phyloP scores from a whole-genome alignment of 2,329 filamentous ascomycete genomes.

The Epichloe brachyelytri region DNA sequence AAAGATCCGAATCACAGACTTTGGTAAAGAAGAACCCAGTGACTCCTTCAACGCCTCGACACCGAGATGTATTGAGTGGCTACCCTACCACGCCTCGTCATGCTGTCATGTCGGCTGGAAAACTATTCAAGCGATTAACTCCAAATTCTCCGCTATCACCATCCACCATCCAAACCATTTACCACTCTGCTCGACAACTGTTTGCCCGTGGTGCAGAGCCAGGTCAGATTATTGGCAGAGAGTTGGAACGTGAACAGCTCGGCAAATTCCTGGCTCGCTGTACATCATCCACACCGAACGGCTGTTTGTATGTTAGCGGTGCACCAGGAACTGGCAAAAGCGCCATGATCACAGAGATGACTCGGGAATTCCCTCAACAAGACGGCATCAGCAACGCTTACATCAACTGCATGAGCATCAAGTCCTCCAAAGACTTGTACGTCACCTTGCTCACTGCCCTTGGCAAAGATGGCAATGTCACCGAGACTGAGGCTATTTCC shows the following conservation, averaged over 20 bases:
- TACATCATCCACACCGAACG: conserved; percentile 46
- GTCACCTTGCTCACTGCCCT: conserved; percentile 62
- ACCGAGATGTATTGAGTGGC: conserved; percentile 63
- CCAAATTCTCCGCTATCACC: conserved; percentile 64
- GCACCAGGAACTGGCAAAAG: conserved; percentile 96
- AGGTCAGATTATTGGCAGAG: conserved; percentile 64
- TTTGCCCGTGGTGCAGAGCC: conserved; percentile 72
- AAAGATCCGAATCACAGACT: conserved; percentile 17
- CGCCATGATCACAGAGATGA: conserved; percentile 76
- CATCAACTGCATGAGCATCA: conserved; percentile 96
- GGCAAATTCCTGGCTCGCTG: conserved; percentile 54
- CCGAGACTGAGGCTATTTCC: conserved; percentile 54
- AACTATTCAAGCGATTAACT: conserved; percentile 64
- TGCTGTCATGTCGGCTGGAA: conserved; percentile 64
- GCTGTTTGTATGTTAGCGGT: conserved; percentile 89
- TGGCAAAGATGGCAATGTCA: conserved; percentile 42
- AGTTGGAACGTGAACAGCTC: conserved; percentile 54
- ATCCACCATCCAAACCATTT: conserved; percentile 58
- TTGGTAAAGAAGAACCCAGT: conserved; percentile 35
- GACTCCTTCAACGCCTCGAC: conserved; percentile 62
- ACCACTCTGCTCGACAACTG: conserved; percentile 74
- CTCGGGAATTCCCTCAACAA: conserved; percentile 40
- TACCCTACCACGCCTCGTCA: conserved; percentile 72
- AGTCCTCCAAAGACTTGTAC: conserved; percentile 76
- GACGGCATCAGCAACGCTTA: conserved; percentile 56